A percentile compares a stretch with the other conserved stretches of the same genome.
Evolutionary conservation across 257 asterid species (phyloP).

Genomic region (Nicotiana paniculata): DNA sequence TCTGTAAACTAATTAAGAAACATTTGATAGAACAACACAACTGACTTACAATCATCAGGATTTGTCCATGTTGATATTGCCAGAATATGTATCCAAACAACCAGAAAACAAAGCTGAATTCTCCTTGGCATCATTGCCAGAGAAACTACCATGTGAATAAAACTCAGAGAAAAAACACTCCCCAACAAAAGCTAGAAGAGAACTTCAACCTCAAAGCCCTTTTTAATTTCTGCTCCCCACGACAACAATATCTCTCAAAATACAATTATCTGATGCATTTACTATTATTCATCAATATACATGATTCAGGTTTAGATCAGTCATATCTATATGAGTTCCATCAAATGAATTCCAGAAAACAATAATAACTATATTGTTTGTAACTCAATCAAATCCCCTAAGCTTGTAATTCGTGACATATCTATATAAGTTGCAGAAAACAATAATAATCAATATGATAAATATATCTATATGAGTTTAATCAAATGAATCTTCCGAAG

Average conservation of each 20-base stretch:
- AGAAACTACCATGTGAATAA: conserved; percentile 8
- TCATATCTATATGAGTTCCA: no score
- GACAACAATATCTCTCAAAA: background rate
- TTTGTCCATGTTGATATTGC: conserved; percentile 39
- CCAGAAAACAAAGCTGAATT: conserved; percentile 27
- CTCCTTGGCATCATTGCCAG: conserved; percentile 26
- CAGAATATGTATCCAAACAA: conserved; percentile 29
- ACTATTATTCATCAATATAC: no score
- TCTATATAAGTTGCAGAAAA: no score
- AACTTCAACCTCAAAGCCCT: background rate
- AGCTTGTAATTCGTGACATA: no score
- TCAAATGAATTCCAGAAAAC: no score
- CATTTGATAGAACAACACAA: background rate
- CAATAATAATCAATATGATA: no score
- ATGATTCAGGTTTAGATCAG: no score
- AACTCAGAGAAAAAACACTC: background rate
- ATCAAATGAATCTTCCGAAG: no score
- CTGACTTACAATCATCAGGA: conserved; percentile 40
- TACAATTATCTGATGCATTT: background rate
- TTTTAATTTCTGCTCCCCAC: background rate
- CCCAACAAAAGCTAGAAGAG: background rate
- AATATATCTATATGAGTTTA: no score
- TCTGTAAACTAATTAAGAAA: background rate
- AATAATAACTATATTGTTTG: no score
- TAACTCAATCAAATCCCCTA: no score